These are phyloP conservation scores for Pyrenopolyporus hunteri DNA, from an alignment of 495 filamentous ascomycete genomes.

Conservation along the genomic window DNA sequence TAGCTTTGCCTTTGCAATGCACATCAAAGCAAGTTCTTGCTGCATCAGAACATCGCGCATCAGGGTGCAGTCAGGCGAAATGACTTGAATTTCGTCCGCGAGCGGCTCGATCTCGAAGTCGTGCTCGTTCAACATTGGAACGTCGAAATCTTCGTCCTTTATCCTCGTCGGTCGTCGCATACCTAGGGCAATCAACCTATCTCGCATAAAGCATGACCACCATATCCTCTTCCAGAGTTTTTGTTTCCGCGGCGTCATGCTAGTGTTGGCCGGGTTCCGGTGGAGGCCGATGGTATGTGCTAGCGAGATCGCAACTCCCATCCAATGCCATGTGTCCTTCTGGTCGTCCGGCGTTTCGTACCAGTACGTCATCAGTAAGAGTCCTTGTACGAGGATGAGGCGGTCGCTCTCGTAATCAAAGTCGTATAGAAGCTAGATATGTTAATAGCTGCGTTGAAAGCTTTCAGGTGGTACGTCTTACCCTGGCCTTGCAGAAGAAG, in stretches of 20 bases:
- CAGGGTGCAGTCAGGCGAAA: constrained; percentile 69
- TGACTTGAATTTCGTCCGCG: constrained; percentile 66
- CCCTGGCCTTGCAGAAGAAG: constrained; percentile 80
- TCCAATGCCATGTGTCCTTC: constrained; percentile 93
- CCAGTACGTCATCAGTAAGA: constrained; percentile 89
- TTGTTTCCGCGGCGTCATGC: constrained; percentile 71
- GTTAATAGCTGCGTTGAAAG: constrained; percentile 28
- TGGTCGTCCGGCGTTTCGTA: constrained; percentile 89
- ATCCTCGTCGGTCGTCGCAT: constrained; percentile 89
- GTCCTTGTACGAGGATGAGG: constrained; percentile 79
- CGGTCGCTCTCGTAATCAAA: constrained; percentile 86
- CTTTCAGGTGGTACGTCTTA: constrained; percentile 46
- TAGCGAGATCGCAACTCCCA: constrained; percentile 82
- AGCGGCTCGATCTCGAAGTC: constrained; percentile 81
- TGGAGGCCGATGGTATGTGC: constrained; percentile 85
- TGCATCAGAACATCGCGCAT: constrained; percentile 69
- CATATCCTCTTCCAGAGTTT: constrained; percentile 89
- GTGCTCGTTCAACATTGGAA: constrained; percentile 80
- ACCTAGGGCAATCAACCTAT: constrained; percentile 84
- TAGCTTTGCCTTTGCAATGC: constrained; percentile 90
- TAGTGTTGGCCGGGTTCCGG: constrained; percentile 74
- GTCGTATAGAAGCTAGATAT: constrained; percentile 67
- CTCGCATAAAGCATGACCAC: constrained; percentile 94
- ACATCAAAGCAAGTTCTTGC: constrained; percentile 78
- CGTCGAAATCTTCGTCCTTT: constrained; percentile 87